These are phyloP conservation scores for Sutorius eximius DNA, from an alignment of 1,284 basidiomycete genomes.

Conservation along the genomic window DNA sequence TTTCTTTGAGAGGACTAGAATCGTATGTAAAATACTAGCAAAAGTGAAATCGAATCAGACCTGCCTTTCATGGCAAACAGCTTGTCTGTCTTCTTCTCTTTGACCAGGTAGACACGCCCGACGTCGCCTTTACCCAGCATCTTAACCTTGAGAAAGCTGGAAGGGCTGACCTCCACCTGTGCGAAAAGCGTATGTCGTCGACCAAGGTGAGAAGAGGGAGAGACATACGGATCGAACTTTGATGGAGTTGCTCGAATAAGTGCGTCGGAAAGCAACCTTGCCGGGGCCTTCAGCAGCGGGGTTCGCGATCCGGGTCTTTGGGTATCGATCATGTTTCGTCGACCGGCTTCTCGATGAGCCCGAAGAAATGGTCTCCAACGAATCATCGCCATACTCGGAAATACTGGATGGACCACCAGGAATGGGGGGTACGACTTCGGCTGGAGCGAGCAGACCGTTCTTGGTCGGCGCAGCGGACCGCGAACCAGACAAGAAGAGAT, in stretches of 20 bases:
- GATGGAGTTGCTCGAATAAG: conserved; percentile 97
- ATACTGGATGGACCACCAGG: conserved; percentile 46
- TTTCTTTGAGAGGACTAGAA: conserved; percentile 88
- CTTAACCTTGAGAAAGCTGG: conserved; percentile 92
- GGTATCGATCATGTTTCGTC: conserved; percentile 36
- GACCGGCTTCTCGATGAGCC: conserved; percentile 62
- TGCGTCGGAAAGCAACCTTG: conserved; percentile 82
- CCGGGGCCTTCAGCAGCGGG: conserved; percentile 49
- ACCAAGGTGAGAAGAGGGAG: not conserved
- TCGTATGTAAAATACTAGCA: conserved; percentile 36
- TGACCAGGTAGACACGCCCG: conserved; percentile 92
- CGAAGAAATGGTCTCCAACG: conserved; percentile 70
- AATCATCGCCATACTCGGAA: conserved; percentile 61
- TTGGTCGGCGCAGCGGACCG: conserved; percentile 57
- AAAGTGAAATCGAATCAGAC: conserved; percentile 16
- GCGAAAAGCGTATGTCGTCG: conserved; percentile 1
- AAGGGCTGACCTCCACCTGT: conserved; percentile 87
- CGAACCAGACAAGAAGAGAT: conserved; percentile 68
- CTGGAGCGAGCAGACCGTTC: conserved; percentile 77
- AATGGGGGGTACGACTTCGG: conserved; percentile 52
- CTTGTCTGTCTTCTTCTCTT: conserved; percentile 93
- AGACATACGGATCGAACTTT: conserved; percentile 81
- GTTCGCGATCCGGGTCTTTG: conserved; percentile 47
- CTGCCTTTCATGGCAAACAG: conserved; percentile 96
- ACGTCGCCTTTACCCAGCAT: conserved; percentile 95